A percentile compares a stretch with the other conserved stretches of the same genome.
Conservation (phyloP, 1,284 basidiomycete genomes). For the Cutaneotrichosporon sp. region DNA sequence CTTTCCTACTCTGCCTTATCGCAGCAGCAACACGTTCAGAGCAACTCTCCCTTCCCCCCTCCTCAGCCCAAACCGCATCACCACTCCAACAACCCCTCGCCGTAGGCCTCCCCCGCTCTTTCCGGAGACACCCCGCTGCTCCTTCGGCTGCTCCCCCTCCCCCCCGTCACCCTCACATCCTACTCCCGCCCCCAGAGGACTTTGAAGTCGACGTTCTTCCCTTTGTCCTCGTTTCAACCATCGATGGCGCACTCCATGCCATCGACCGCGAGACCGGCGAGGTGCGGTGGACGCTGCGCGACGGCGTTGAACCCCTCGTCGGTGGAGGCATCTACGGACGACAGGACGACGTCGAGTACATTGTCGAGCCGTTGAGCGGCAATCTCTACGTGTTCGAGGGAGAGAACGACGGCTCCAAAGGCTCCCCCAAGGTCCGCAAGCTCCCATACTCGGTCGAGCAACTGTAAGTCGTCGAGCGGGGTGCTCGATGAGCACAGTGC, state of each 20-base stretch:
- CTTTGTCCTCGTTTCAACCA: conserved; percentile 45
- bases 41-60: not conserved
- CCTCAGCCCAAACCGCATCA: not conserved
- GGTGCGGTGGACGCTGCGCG: conserved; percentile 37
- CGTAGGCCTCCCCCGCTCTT: conserved; percentile 11
- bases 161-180: not conserved
- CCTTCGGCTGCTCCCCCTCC: not conserved
- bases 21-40: not conserved
- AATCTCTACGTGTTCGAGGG: conserved; percentile 43
- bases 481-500: not conserved
- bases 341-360: conserved; percentile 31
- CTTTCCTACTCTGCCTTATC: conserved; percentile 13
- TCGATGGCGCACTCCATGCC: conserved; percentile 48
- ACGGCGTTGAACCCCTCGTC: conserved; percentile 42
- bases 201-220: conserved; percentile 46
- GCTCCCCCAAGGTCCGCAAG: conserved; percentile 39
- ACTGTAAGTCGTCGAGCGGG: conserved; percentile 32
- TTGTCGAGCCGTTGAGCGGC: conserved; percentile 48
- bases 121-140: not conserved
- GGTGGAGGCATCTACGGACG: conserved; percentile 36
- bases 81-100: conserved; percentile 5
- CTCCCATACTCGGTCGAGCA: conserved; percentile 47
- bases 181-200: conserved; percentile 8
- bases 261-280: conserved; percentile 43
- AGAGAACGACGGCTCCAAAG: conserved; percentile 23